These are phyloP conservation scores for Lactifluus echinatus DNA, from an alignment of 768 basidiomycete species.

Conservation along the genomic window DNA sequence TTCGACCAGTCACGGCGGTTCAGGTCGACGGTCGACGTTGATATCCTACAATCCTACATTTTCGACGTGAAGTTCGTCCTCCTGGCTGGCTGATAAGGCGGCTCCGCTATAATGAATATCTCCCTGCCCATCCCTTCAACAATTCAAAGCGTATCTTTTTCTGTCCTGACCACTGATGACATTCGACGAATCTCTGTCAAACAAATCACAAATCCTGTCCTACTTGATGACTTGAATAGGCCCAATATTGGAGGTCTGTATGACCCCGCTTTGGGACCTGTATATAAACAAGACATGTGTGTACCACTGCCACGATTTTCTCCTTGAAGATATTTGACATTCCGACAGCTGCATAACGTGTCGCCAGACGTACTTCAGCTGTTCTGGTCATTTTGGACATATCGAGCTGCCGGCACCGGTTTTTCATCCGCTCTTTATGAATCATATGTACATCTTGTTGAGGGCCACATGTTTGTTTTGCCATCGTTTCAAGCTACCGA, in stretches of 20 bases:
- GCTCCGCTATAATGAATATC: conserved; percentile 57
- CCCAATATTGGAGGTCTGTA: conserved; percentile 91
- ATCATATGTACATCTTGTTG: conserved; percentile 78
- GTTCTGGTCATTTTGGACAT: conserved; percentile 97
- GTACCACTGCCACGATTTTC: conserved; percentile 28
- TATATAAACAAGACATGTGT: conserved; percentile 82
- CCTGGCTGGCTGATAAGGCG: background rate
- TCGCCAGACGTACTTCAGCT: conserved; percentile 84
- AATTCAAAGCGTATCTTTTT: conserved; percentile 82
- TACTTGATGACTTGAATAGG: conserved; percentile 88
- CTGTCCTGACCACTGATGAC: conserved; percentile 83
- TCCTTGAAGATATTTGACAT: conserved; percentile 11
- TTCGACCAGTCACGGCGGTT: too few relatives aligned
- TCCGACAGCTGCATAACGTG: conserved; percentile 81
- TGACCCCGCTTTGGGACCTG: conserved; percentile 91
- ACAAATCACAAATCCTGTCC: conserved; percentile 86
- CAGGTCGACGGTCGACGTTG: too few relatives aligned
- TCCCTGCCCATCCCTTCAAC: conserved; percentile 80
- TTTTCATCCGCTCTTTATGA: conserved; percentile 94
- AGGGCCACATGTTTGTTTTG: conserved; percentile 90
- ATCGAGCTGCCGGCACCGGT: conserved; percentile 94
- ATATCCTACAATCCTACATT: background rate
- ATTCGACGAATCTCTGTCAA: conserved; percentile 94
- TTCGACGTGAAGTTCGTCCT: background rate
- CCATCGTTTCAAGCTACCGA: conserved; percentile 78